These are phyloP conservation scores for Kazachstania martiniae DNA, from an alignment of 805 yeast genomes.

Conservation along the genomic window DNA sequence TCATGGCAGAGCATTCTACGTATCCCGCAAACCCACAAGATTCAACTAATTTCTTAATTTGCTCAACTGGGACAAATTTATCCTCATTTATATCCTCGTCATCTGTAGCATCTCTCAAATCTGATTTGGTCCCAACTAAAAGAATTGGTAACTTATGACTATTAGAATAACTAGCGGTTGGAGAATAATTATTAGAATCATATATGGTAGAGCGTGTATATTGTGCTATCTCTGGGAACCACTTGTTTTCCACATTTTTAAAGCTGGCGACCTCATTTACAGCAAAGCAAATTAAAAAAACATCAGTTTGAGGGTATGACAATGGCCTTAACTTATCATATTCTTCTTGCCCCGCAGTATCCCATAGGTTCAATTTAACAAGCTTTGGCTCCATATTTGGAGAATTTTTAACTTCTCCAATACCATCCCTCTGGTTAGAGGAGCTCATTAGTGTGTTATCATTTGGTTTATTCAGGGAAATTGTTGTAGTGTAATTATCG, in stretches of 20 bases:
- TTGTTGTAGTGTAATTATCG: conserved; percentile 79
- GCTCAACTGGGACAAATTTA: conserved; percentile 50
- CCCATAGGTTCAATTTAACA: conserved; percentile 63
- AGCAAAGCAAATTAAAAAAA: conserved; percentile 75
- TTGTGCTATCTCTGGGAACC: conserved; percentile 65
- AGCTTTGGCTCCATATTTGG: background rate
- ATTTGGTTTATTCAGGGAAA: conserved; percentile 31
- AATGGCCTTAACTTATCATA: conserved; percentile 80
- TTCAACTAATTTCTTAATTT: conserved; percentile 56
- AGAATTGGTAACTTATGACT: conserved; percentile 34
- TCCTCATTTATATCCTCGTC: conserved; percentile 31
- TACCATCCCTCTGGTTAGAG: background rate
- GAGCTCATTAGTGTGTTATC: background rate
- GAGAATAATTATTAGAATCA: background rate
- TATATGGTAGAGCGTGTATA: background rate
- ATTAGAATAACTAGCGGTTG: conserved; percentile 3
- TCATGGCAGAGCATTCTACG: conserved; percentile 83
- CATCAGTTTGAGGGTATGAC: conserved; percentile 83
- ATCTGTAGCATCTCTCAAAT: conserved; percentile 71
- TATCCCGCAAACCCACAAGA: conserved; percentile 64
- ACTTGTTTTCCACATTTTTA: conserved; percentile 65
- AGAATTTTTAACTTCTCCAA: background rate
- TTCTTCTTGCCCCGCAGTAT: conserved; percentile 89
- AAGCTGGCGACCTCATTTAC: conserved; percentile 71
- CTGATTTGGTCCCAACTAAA: conserved; percentile 75